These are phyloP conservation scores for Pseudogymnoascus sp. DNA, from an alignment of 2,329 filamentous ascomycete species.

Conservation along the genomic window DNA sequence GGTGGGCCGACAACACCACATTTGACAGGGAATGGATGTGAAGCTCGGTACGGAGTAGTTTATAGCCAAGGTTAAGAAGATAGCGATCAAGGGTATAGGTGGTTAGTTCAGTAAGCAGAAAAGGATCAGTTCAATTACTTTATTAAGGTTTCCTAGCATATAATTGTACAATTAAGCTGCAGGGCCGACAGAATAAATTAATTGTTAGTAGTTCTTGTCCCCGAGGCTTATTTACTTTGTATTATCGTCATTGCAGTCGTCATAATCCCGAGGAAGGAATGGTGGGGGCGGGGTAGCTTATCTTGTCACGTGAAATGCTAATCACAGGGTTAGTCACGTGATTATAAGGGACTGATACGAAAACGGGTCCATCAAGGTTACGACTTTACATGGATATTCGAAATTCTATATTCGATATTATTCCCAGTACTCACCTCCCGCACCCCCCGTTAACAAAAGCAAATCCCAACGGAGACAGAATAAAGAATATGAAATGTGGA, in stretches of 20 bases:
- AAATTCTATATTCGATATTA: not conserved
- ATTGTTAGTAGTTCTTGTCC: not conserved
- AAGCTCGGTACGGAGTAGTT: not conserved
- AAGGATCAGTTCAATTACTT: not conserved
- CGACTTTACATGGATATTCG: not conserved
- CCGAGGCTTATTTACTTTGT: not conserved
- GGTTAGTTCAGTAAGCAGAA: not conserved
- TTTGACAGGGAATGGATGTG: not conserved
- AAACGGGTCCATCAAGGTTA: not conserved
- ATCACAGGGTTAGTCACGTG: not conserved
- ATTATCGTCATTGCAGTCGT: not conserved
- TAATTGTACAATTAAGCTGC: not conserved
- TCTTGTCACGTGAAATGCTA: not conserved
- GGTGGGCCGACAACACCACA: not conserved
- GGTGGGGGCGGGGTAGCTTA: constrained; percentile 1
- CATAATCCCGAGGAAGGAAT: not conserved
- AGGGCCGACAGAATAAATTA: not conserved
- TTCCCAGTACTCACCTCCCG: too few relatives aligned
- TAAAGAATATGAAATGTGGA: constrained; percentile 7
- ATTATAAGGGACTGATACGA: not conserved
- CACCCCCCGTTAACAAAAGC: too few relatives aligned
- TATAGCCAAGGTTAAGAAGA: not conserved
- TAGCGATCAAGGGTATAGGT: not conserved
- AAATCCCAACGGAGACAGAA: not conserved
- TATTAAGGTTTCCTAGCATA: not conserved